Evolutionary conservation across 2,329 filamentous ascomycete genomes (phyloP), one percentile per base, ranked within the genome.

Genomic region (Zymoseptoria ardabiliae): DNA sequence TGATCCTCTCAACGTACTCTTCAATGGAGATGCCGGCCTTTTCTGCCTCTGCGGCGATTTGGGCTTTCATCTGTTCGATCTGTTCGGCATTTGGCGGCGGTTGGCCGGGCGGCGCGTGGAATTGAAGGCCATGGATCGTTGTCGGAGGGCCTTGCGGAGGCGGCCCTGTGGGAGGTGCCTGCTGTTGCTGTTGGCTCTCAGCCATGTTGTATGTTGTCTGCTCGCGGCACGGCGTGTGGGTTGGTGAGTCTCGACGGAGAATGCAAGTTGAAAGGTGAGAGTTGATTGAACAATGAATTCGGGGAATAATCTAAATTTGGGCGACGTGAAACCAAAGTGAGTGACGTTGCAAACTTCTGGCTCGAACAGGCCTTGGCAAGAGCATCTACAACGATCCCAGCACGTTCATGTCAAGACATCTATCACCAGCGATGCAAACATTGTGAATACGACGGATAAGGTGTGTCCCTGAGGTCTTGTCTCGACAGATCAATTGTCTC

Each of bases 1-100:
- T 77, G 59, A 80, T 71, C 58, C 73, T 69, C 66, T 79, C 85
- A 70, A 95, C 83, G 72, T 96, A 96, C 75, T 96, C 82, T 51
- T 88, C 90, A 0, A 94, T 87, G 6, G 88, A 85, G 82, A 97
- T 86, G 73, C 92, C 92, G 64, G 87, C 84, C 76, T 89, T 91
- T 70, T 89, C 81, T 54, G 93, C 93, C 75, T 97, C 92, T 55
- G 84, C 83, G 54, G 88, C 87, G 51, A 97, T 78, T 75, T 94
- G 88, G 68, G 86, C 84, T 74, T 95, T 90, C 82, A 97, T 94
- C 58, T 83, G 82, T 58, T 85, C 84, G 64, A 96, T 89, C 78
- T 97, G 91, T 77, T 96, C 88, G 54, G 89, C 91, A 20, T 87
- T 85, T 35, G 90, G 90, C 66, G 79, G 79, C 52, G 54, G 53